A percentile compares a stretch with the other conserved stretches of the same genome.
Evolutionary conservation across 768 basidiomycete genomes (phyloP).

Genomic region (Boletus sp.): DNA sequence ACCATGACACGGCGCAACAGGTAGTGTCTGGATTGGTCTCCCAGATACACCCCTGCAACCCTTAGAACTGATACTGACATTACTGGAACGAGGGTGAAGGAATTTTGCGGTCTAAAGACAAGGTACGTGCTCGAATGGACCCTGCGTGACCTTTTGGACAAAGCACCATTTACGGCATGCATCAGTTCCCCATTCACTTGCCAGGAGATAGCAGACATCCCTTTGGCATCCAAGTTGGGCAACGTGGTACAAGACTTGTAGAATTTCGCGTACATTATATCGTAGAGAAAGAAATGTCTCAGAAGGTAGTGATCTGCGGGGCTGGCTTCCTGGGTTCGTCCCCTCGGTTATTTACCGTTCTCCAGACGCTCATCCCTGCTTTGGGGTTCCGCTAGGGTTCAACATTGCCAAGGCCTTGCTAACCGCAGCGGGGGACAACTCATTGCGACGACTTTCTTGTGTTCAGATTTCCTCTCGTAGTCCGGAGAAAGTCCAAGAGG

Average conservation of each 20-base stretch:
- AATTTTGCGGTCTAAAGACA: not conserved
- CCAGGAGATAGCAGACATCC: not conserved
- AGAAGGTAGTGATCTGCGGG: constrained; percentile 50
- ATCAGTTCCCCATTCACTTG: not conserved
- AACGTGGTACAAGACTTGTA: not conserved
- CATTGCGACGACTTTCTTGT: constrained; percentile 5
- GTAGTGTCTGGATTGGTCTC: not conserved
- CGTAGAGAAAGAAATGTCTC: constrained; percentile 15
- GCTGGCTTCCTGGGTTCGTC: constrained; percentile 61
- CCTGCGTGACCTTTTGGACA: not conserved
- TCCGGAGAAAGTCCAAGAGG: constrained; percentile 41
- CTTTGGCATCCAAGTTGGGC: not conserved
- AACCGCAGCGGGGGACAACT: constrained; percentile 25
- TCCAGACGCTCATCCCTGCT: not conserved
- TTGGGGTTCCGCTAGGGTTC: constrained; percentile 39
- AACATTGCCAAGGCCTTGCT: constrained; percentile 57
- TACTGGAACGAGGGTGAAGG: no score
- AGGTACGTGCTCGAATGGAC: not conserved
- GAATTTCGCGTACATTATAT: not conserved
- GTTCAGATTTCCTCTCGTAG: constrained; percentile 61
- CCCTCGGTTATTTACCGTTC: constrained; percentile 3
- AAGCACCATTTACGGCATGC: constrained; percentile 6
- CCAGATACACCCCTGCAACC: not conserved
- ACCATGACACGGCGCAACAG: not conserved
- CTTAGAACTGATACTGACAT: not conserved